phyloP scores from a whole-genome alignment of 1,284 basidiomycete genomes.

The Xerocomus nothofagi region DNA sequence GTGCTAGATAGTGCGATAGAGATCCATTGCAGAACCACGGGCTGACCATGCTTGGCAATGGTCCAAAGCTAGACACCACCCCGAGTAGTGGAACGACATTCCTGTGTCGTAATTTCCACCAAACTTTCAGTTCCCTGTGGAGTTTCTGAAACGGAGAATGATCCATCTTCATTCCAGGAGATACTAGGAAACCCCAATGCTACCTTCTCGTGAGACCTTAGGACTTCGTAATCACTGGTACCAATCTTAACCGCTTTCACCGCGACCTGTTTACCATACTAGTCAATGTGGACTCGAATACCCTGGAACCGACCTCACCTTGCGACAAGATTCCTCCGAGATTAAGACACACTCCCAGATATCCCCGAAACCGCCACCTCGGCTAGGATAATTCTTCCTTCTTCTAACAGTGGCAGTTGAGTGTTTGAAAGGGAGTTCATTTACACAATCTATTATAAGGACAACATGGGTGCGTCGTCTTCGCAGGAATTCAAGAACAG shows the following conservation, averaged over 20 bases:
- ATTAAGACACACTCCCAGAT: conserved; percentile 30
- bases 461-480: not conserved
- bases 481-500: not conserved
- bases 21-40: conserved; percentile 33
- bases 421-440: conserved; percentile 14
- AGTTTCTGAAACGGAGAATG: conserved; percentile 20
- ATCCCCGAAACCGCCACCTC: conserved; percentile 23
- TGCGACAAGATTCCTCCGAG: not conserved
- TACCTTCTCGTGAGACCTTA: conserved; percentile 18
- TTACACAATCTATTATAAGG: conserved; percentile 10
- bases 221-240: not conserved
- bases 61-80: conserved; percentile 22
- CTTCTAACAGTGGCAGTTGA: conserved; percentile 10
- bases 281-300: not conserved
- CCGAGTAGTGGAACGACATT: conserved; percentile 34
- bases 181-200: not conserved
- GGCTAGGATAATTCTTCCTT: conserved; percentile 11
- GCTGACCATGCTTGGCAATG: conserved; percentile 26
- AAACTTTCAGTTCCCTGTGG: conserved; percentile 29
- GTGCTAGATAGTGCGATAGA: conserved; percentile 19
- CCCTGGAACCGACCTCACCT: conserved; percentile 5
- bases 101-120: conserved; percentile 22
- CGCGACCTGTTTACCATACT: conserved; percentile 20
- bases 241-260: conserved; percentile 24
- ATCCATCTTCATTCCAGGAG: not conserved